Percentiles rank a stretch among this genome's conserved stretches.
Conservation (phyloP, 2,329 filamentous ascomycete genomes). For the Fonsecaea multimorphosa region DNA sequence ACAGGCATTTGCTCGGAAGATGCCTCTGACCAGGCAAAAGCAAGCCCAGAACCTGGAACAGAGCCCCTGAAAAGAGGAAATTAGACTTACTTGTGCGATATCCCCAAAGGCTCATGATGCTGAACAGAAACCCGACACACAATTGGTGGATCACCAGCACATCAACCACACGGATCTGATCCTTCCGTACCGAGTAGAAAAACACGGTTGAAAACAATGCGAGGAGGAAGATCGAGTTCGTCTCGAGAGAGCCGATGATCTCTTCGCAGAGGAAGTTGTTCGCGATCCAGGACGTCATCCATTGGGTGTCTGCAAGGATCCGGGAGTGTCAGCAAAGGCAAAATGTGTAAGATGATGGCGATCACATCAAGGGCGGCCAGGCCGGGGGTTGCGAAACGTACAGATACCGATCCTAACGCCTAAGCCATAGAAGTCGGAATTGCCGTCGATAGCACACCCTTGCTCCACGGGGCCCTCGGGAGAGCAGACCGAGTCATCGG, state of each 20-base stretch:
- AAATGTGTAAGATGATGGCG: background rate
- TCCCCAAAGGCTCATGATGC: slow-evolving; percentile 32
- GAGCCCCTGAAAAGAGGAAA: too few species aligned
- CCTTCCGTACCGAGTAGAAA: slow-evolving; percentile 17
- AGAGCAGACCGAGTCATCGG: too few species aligned
- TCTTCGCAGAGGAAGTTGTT: slow-evolving; percentile 33
- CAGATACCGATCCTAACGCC: slow-evolving; percentile 38
- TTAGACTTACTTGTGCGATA: slow-evolving; percentile 23
- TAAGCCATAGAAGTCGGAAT: slow-evolving; percentile 36
- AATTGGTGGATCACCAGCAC: slow-evolving; percentile 30
- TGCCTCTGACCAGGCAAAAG: too few species aligned
- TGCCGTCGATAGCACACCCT: slow-evolving; percentile 13
- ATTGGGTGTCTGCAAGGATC: slow-evolving; percentile 24
- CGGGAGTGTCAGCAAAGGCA: background rate
- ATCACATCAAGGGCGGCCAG: too few species aligned
- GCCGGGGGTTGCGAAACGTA: background rate
- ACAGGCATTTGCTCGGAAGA: too few species aligned
- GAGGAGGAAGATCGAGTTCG: slow-evolving; percentile 34
- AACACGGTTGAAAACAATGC: slow-evolving; percentile 27
- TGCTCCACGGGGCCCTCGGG: background rate
- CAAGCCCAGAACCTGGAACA: too few species aligned
- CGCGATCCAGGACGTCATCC: slow-evolving; percentile 35
- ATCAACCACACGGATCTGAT: slow-evolving; percentile 28
- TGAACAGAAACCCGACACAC: slow-evolving; percentile 31
- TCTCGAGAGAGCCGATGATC: slow-evolving; percentile 31